phyloP scores from a whole-genome alignment of 495 filamentous ascomycete species.

The Acidiella bohemica region DNA sequence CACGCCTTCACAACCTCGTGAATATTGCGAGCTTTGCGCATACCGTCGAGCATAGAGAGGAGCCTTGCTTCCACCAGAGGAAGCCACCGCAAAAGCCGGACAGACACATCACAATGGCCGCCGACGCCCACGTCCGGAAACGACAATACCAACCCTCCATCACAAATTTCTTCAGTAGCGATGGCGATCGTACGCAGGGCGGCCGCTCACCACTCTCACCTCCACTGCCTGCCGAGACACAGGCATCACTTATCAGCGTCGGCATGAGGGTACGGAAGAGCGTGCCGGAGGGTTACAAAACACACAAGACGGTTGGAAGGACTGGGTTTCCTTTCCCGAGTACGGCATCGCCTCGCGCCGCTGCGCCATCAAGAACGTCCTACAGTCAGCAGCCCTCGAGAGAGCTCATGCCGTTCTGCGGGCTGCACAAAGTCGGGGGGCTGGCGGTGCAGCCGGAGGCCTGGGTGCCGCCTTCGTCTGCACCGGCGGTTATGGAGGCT shows the following conservation, averaged over 20 bases:
- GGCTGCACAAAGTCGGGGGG: constrained; percentile 52
- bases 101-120: neutral
- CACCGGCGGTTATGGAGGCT: constrained; percentile 14
- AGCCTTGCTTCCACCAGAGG: too few relatives aligned
- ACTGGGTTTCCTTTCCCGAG: constrained; percentile 15
- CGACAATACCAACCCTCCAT: constrained; percentile 35
- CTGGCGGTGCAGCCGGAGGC: constrained; percentile 33
- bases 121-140: constrained; percentile 25
- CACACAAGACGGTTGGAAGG: constrained; percentile 31
- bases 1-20: too few relatives aligned
- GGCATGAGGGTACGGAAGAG: constrained; percentile 89
- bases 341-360: constrained; percentile 11
- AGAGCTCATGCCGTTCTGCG: constrained; percentile 66
- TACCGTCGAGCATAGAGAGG: too few relatives aligned
- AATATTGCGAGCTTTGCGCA: too few relatives aligned
- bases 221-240: constrained; percentile 39
- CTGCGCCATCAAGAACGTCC: constrained; percentile 19
- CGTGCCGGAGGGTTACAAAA: constrained; percentile 86
- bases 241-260: constrained; percentile 68
- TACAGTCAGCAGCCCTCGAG: constrained; percentile 16
- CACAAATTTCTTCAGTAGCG: constrained; percentile 27
- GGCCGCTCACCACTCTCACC: constrained; percentile 22
- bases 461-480: constrained; percentile 12
- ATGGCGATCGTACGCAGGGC: constrained; percentile 1
- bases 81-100: neutral